phyloP scores from a whole-genome alignment of 768 basidiomycete species.

The Melanogaster broomeanus region DNA sequence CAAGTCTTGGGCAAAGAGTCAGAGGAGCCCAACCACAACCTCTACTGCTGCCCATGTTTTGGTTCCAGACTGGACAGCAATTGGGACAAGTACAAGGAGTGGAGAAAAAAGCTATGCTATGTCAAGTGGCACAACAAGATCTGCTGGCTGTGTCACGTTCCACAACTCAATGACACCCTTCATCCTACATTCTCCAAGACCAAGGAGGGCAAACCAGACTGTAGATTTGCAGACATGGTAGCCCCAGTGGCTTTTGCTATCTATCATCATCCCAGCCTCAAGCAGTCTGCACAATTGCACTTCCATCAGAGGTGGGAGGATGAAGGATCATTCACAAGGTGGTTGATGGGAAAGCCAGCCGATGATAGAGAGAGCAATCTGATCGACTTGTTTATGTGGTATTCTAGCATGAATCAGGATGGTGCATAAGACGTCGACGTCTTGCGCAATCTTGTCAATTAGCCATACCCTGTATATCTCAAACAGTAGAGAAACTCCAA shows the following conservation, averaged over 20 bases:
- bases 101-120: constrained; percentile 1
- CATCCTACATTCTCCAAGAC: background rate
- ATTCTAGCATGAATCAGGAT: background rate
- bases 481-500: no score
- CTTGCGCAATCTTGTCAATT: background rate
- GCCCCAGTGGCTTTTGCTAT: background rate
- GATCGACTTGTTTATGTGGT: constrained; percentile 9
- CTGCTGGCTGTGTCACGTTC: constrained; percentile 9
- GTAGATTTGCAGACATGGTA: background rate
- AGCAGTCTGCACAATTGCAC: background rate
- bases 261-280: background rate
- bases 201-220: background rate
- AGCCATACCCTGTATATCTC: no score
- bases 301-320: background rate
- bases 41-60: background rate
- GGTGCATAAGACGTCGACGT: background rate
- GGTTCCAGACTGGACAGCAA: background rate
- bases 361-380: background rate
- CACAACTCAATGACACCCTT: background rate
- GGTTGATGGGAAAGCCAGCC: constrained; percentile 3
- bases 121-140: constrained; percentile 4
- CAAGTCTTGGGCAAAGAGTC: background rate
- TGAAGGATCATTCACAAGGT: background rate
- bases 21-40: background rate
- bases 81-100: background rate